Base-by-base conservation (phyloP, 1,284 basidiomycete species). In the Leccinum colubrinum region DNA sequence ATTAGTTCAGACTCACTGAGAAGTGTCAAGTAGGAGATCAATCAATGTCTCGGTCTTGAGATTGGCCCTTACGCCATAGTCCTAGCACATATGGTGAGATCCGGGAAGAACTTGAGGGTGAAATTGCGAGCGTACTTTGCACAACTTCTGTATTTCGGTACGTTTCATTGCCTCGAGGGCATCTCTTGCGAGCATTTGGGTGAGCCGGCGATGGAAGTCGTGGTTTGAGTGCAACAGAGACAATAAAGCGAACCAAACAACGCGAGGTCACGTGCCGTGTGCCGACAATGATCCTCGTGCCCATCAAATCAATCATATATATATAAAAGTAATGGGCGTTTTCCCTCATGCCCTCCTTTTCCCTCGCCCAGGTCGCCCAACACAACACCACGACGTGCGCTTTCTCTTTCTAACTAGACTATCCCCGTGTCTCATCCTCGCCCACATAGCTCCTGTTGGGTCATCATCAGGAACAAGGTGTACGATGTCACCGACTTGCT, bases 401-500 rank as follows among this genome's bases (percentile, higher is more conserved):
- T n/a, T 14, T 43, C n/a, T 15, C 46, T 1, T 5, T 52, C 9
- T 12, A 15, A 30, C 3, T 33, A 7, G 27, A 12, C 1, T 2
- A 4, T 20, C 1, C 41, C 46, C 30, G 50, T n/a, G 41, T 27
- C 25, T 30, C 56, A 58, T 37, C 20, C 27, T 52, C 14, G 15
- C 50, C 15, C 55, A 12, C 37, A 43, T 61, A 89, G 87, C 54
- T 88, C 87, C n/a, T 94, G 93, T 75, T 96, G 94, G 95, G 90
- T 97, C 64, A 87, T 96, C 67, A 91, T 95, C 64, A 80, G 84
- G 65, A 83, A 86, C 74, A 80, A 82, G 59, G 89, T 93, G 20
- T 93, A 91, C 75, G 90, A 93, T 77, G 90, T 96, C 60, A 95
- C 94, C 5, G 88, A 91, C 11, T 96, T 97, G 72, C 77, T 97